Evolutionary conservation across 768 basidiomycete species (phyloP), one percentile per base, ranked within the genome.

Genomic region (Sarcomyxa edulis): DNA sequence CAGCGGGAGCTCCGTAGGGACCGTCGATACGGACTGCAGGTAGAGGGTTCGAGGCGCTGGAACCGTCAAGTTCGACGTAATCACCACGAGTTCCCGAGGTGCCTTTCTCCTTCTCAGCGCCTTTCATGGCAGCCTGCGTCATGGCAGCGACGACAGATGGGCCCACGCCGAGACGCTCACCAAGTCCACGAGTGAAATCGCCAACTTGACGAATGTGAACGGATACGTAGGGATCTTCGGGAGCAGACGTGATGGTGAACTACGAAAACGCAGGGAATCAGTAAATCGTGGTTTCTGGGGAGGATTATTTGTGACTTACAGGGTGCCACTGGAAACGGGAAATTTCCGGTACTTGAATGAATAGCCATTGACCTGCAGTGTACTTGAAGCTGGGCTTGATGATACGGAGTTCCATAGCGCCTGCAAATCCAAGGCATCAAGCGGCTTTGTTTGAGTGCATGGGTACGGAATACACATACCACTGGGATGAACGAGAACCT

Each of bases 161-260:
- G 31, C 84, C 84, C 38, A 78, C 85, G 28, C 92, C 91, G 19
- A 97, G 77, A 49, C 86, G 83, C 37, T 86, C 83, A 20, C 90
- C 94, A 20, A 97, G 80, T 15, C 73, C 81, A 28, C 74, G 74
- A 3, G 91, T 92, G 66, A 76, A 91, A 60, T 93, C 89, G 44
- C 92, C 92, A 32, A 88, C 91, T 68, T 95, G 92, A 57, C 91
- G 87, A 51, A 97, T 84, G 59, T 96, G 93, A 37, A 95, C 60
- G 18, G 89, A 91, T 31, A 96, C 76, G 56, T 90, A 95, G 2
- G 91, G 86, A 52, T 96, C 94, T 49, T 93, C 90, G 3, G 93
- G 93, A 10, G 93, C 90, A 26, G 91, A 94, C 0, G 91, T 92
- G 64, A 94, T 94, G 26, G 91, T 93, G 63, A 95, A 94, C 86